Conservation (phyloP, 495 filamentous ascomycete genomes). For the Tuber magnatum region DNA sequence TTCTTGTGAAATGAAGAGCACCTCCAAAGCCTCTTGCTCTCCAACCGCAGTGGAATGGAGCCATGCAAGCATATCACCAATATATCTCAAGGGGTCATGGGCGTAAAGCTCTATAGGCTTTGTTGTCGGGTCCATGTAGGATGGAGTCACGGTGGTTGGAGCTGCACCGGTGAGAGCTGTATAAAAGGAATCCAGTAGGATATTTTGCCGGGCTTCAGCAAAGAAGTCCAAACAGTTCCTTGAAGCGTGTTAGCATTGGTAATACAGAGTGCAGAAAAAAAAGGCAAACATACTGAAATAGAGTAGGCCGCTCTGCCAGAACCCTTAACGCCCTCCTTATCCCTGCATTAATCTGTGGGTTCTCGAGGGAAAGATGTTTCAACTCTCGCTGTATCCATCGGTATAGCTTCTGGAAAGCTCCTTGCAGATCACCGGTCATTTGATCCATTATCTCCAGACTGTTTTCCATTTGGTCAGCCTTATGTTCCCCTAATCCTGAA, state of each 20-base stretch:
- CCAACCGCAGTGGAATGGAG: slow-evolving; percentile 87
- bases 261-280: slow-evolving; percentile 1
- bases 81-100: slow-evolving; percentile 85
- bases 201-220: slow-evolving; percentile 78
- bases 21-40: slow-evolving; percentile 85
- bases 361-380: slow-evolving; percentile 85
- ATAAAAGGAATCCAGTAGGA: slow-evolving; percentile 85
- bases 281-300: slow-evolving; percentile 58
- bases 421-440: slow-evolving; percentile 75
- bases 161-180: slow-evolving; percentile 71
- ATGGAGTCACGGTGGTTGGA: slow-evolving; percentile 41
- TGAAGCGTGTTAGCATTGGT: slow-evolving; percentile 7
- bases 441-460: slow-evolving; percentile 75
- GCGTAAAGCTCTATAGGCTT: slow-evolving; percentile 94
- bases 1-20: slow-evolving; percentile 84
- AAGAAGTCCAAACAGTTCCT: slow-evolving; percentile 84
- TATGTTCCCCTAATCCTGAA: slow-evolving; percentile 16
- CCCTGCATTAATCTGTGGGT: slow-evolving; percentile 79
- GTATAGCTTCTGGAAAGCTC: slow-evolving; percentile 89
- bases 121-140: slow-evolving; percentile 48
- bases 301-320: slow-evolving; percentile 75
- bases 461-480: slow-evolving; percentile 20
- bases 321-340: slow-evolving; percentile 80
- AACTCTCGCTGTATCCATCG: slow-evolving; percentile 92
- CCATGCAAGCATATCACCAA: slow-evolving; percentile 98